These are phyloP conservation scores for Neurospora sp. DNA, from an alignment of 495 filamentous ascomycete species.

Conservation along the genomic window DNA sequence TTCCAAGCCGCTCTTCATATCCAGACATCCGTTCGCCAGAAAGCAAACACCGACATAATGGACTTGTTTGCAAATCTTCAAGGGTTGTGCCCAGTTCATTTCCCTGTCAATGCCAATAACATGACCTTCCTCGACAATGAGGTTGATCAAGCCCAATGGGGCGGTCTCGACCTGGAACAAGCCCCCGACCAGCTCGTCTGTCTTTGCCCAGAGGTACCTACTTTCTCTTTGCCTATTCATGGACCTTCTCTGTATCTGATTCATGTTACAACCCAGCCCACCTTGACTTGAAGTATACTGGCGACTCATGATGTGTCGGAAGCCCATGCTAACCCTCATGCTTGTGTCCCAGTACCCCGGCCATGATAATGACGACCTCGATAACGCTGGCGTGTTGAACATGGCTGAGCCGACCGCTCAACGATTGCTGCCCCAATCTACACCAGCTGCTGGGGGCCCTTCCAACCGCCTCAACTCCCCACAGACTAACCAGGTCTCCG, in stretches of 20 bases:
- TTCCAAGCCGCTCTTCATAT: accelerated
- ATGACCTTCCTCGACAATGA: neutral
- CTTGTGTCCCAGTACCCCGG: neutral
- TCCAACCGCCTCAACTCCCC: too few species aligned
- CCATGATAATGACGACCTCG: neutral
- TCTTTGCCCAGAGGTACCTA: neutral
- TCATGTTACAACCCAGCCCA: neutral
- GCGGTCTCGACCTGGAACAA: accelerated
- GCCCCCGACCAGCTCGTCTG: neutral
- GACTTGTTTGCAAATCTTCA: neutral
- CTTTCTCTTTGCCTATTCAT: neutral
- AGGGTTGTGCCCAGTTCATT: neutral
- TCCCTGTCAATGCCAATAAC: neutral
- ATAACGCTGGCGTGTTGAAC: neutral
- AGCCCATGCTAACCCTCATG: neutral
- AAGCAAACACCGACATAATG: neutral
- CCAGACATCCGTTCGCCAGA: neutral
- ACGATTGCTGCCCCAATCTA: accelerated
- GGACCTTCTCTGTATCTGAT: too few species aligned
- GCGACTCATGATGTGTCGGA: too few species aligned
- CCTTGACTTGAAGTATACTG: neutral
- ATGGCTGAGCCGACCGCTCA: too few species aligned
- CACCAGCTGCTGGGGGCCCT: too few species aligned
- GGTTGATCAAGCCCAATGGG: accelerated
- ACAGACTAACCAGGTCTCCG: too few species aligned